phyloP scores from a whole-genome alignment of 169 alveolate genomes.

The Hepatocystis sp. region DNA sequence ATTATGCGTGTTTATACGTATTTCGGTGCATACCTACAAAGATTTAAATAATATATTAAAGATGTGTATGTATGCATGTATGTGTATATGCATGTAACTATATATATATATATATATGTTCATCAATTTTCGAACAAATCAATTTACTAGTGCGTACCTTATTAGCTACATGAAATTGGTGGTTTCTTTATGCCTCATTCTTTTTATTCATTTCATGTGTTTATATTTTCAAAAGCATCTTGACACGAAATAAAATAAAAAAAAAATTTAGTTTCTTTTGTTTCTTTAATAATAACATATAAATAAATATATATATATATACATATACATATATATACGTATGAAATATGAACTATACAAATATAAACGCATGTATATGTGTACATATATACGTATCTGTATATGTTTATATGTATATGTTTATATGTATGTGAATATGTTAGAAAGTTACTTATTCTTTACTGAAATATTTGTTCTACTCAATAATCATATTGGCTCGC shows the following conservation, averaged over 20 bases:
- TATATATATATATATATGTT: too few species aligned
- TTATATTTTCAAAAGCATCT: conserved; percentile 31
- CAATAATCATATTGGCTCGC: conserved; percentile 16
- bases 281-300: background rate
- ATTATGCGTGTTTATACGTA: background rate
- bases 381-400: conserved; percentile 5
- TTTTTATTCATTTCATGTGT: conserved; percentile 20
- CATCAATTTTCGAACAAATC: too few species aligned
- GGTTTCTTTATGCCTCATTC: conserved; percentile 6
- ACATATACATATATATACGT: too few species aligned
- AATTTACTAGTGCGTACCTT: conserved; percentile 9
- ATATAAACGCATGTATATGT: background rate
- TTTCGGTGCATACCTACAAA: background rate
- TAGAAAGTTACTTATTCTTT: conserved; percentile 5
- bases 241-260: conserved; percentile 21
- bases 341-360: too few species aligned
- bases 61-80: conserved; percentile 10
- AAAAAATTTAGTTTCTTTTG: background rate
- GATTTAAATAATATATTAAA: too few species aligned
- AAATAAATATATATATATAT: too few species aligned
- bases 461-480: conserved; percentile 17
- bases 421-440: background rate
- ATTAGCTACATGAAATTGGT: conserved; percentile 2
- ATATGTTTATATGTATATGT: conserved; percentile 1
- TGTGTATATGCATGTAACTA: background rate